Evolutionary conservation across 179 eudicot genomes (phyloP), one percentile per base, ranked within the genome.

Genomic region (Gypsophila paniculata): DNA sequence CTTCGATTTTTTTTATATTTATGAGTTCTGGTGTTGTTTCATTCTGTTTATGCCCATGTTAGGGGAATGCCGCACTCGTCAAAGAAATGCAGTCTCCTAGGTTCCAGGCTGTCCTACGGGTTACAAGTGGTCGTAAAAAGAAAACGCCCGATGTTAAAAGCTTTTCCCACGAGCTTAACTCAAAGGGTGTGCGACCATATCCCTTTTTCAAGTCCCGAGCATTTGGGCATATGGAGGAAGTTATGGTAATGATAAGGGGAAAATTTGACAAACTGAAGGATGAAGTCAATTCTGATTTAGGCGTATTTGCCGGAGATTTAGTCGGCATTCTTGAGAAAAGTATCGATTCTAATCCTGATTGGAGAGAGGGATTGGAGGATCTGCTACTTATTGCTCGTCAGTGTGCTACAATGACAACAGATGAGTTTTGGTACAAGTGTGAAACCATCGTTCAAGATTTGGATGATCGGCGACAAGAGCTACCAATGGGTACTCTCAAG

Each of bases 11-110:
- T 25, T 6, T 5, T 14, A 22, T n/a, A 29, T 74, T 52, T 23
- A 38, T 19, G 44, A 26, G 39, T 38, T n/a, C 21, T 38, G 14
- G 13, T 44, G 69, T 65, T 65, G 51, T 65, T 42, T 65, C 53
- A 42, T 42, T 10, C 53, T 65, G 34, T 65, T 65, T 65, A 71
- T 79, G 81, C 32, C 62, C 61, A 61, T 74, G 74, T 73, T 69
- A 94, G 97, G 93, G 85, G 74, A 75, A 83, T 84, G 87, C 90
- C 64, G 85, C 96, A 74, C 83, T 88, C 73, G 79, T 83, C 83
- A 94, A 91, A 84, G 99, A 91, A 83, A 86, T 92, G 82, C 96
- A 92, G 80, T 90, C 97, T 67, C 99, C 97, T 25, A 87, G 99
- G 23, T 90, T 94, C 73, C 97, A 86, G 79, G 99, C 99, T 71